Evolutionary conservation across 2,329 filamentous ascomycete genomes (phyloP).

Genomic region (Aspergillus bombycis): DNA sequence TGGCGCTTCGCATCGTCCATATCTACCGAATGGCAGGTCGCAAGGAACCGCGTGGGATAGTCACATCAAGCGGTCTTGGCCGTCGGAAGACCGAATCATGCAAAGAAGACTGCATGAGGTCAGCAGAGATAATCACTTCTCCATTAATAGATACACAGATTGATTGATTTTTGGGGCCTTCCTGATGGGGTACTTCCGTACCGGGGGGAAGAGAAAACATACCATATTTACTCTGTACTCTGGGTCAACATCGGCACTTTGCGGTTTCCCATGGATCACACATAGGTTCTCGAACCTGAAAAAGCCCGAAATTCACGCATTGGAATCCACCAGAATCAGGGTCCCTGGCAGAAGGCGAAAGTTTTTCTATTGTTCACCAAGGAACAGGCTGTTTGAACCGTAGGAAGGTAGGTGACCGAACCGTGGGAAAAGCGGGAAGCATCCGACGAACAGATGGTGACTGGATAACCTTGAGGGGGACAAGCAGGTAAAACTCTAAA

Average conservation of each 20-base stretch:
- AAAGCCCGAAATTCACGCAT: background rate
- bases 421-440: conserved; percentile 1
- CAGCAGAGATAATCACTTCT: background rate
- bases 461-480: background rate
- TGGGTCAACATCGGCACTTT: background rate
- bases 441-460: conserved; percentile 1
- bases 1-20: conserved; percentile 2
- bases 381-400: background rate
- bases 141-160: background rate
- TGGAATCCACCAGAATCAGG: background rate
- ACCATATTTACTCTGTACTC: background rate
- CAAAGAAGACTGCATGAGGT: conserved; percentile 1
- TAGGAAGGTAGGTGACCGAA: background rate
- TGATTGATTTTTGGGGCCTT: background rate
- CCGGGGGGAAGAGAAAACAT: background rate
- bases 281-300: background rate
- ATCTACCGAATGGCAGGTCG: conserved; percentile 3
- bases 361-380: background rate
- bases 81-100: conserved; percentile 9
- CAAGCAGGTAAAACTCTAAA: conserved; percentile 3
- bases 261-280: background rate
- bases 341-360: background rate
- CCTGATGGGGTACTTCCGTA: background rate
- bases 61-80: conserved; percentile 2
- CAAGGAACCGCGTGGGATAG: conserved; percentile 11